These are phyloP conservation scores for Halophytophthora batemanensis DNA, from an alignment of 352 stramenopile genomes.

Conservation along the genomic window DNA sequence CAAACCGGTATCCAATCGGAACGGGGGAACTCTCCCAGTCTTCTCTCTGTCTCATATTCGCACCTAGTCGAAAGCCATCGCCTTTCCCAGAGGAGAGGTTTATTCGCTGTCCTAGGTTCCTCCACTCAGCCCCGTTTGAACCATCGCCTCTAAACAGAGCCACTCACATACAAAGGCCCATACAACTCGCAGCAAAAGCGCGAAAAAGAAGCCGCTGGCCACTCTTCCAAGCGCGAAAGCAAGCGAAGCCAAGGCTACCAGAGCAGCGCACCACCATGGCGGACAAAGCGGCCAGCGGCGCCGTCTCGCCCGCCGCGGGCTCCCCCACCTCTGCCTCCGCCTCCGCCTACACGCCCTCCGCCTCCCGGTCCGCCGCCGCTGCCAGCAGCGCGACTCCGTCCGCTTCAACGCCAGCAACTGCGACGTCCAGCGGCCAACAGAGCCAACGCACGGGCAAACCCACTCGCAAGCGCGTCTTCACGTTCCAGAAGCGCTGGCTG, in stretches of 20 bases:
- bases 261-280: too few species aligned
- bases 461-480: slow-evolving; percentile 70
- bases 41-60: too few species aligned
- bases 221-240: too few species aligned
- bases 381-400: neutral
- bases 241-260: too few species aligned
- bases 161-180: too few species aligned
- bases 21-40: too few species aligned
- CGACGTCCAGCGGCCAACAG: slow-evolving; percentile 1
- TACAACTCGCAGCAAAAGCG: too few species aligned
- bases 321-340: slow-evolving; percentile 20
- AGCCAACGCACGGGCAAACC: neutral
- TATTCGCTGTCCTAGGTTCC: too few species aligned
- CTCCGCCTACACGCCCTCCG: slow-evolving; percentile 11
- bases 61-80: too few species aligned
- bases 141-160: too few species aligned
- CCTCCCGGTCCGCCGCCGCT: slow-evolving; percentile 3
- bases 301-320: slow-evolving; percentile 13
- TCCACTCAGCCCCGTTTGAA: neutral
- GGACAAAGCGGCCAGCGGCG: slow-evolving; percentile 15
- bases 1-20: neutral
- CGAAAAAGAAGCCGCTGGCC: too few species aligned
- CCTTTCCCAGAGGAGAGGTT: too few species aligned
- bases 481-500: slow-evolving; percentile 79
- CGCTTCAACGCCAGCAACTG: slow-evolving; percentile 10